Evolutionary conservation across 352 stramenopile species (phyloP), one percentile per base, ranked within the genome.

Genomic region (Globisporangium heterothallicum): DNA sequence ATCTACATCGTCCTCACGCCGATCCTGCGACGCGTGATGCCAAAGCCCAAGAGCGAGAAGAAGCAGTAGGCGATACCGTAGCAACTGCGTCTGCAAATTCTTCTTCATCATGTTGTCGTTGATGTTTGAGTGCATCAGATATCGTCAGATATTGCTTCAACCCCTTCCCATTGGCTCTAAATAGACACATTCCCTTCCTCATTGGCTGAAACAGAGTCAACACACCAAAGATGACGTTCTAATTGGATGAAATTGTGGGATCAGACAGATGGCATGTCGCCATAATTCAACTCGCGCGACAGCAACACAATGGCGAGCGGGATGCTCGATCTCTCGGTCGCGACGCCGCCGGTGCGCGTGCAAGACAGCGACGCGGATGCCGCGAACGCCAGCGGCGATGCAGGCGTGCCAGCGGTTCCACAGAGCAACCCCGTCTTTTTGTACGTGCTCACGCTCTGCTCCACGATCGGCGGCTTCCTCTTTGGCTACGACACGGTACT

Each of bases 401-500:
- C 34, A 14, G n/a, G 14, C 30, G 2, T 13, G 30, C 30, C 0
- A 19, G 18, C 35, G 10, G 16, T 42, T 2, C 4, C 24, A 7
- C 27, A 52, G 4, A 38, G 34, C 3, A 80, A 59, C 14, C 50
- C 59, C 9, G 25, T 54, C 10, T 65, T 72, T 26, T 61, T 90
- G 8, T 84, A 81, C 32, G 47, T 88, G 25, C 77, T 91, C 30
- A 91, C 74, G 41, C 58, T 68, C 41, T 85, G 74, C 55, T 84
- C 80, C 18, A 86, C 80, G 13, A 75, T 88, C 48, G 80, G 80
- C 45, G 80, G 80, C 38, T 91, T 91, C 53, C 60, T 91, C 35
- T 91, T 91, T 49, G 80, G 80, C 53, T 92, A 92, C 56, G 81
- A 92, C 58, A 92, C 81, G 30, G 71, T 77, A 42, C 50, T 49